Evolutionary conservation across 345 rosid genomes (phyloP).

Genomic region (Cardiospermum halicacabum): DNA sequence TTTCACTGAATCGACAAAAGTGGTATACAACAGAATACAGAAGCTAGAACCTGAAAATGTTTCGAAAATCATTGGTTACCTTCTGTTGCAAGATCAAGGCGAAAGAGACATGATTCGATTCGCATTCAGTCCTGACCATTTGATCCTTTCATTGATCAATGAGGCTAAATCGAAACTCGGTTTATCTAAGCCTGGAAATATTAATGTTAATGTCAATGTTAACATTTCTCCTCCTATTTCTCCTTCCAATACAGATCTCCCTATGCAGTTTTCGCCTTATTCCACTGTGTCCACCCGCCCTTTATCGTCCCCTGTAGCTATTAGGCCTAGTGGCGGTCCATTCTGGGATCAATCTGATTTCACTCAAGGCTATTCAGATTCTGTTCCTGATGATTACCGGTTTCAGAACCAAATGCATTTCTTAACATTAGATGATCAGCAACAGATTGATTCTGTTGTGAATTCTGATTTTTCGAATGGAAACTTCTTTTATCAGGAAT

Average conservation of each 20-base stretch:
- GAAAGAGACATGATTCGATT: constrained; percentile 83
- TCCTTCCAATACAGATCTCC: constrained; percentile 32
- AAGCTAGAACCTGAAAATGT: constrained; percentile 81
- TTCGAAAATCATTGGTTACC: constrained; percentile 76
- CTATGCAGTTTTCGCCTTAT: constrained; percentile 35
- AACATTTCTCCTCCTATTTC: constrained; percentile 30
- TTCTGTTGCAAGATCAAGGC: constrained; percentile 65
- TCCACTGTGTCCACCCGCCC: constrained; percentile 23
- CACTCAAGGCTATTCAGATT: constrained; percentile 28
- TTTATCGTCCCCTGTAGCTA: constrained; percentile 33
- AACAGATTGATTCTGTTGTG: constrained; percentile 26
- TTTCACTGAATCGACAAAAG: constrained; percentile 70
- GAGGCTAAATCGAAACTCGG: constrained; percentile 64
- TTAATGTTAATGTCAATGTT: no score
- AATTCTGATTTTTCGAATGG: constrained; percentile 42
- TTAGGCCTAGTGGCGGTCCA: constrained; percentile 33
- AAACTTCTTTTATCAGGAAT: constrained; percentile 44
- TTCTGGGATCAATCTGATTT: constrained; percentile 45
- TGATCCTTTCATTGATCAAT: constrained; percentile 49
- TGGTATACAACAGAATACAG: constrained; percentile 75
- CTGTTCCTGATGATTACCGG: constrained; percentile 32
- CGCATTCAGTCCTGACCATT: constrained; percentile 72
- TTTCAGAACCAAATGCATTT: constrained; percentile 43
- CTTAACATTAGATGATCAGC: constrained; percentile 48
- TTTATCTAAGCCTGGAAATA: constrained; percentile 29